These are phyloP conservation scores for Anthostomella pinea DNA, from an alignment of 2,329 filamentous ascomycete species.

Conservation along the genomic window DNA sequence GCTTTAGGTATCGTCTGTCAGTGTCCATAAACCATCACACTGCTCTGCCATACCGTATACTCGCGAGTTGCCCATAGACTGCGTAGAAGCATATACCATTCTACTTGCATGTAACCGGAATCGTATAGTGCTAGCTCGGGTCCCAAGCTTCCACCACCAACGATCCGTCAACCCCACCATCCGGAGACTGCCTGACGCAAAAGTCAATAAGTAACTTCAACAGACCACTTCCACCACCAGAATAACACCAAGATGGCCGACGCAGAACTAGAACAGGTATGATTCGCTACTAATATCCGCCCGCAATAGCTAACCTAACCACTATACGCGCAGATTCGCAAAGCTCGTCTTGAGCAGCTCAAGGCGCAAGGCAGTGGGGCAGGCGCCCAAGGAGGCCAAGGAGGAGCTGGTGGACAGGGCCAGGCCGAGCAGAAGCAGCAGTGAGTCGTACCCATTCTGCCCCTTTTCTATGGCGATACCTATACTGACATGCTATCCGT, in stretches of 20 bases:
- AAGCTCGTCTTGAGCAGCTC: constrained; percentile 89
- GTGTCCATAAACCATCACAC: no score
- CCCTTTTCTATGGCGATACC: no score
- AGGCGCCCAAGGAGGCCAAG: constrained; percentile 44
- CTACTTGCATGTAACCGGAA: no score
- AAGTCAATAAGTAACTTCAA: neutral
- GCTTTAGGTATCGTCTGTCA: no score
- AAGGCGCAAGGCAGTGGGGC: constrained; percentile 65
- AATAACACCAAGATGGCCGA: constrained; percentile 35
- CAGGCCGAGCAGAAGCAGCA: constrained; percentile 62
- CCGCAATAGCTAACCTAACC: neutral
- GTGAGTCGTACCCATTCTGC: constrained; percentile 39
- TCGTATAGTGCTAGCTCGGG: no score
- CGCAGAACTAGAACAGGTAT: constrained; percentile 38
- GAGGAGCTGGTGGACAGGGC: constrained; percentile 42
- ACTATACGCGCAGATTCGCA: constrained; percentile 69
- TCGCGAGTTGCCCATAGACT: no score
- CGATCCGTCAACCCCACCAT: neutral
- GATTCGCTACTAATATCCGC: neutral
- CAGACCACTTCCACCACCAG: neutral
- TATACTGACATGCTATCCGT: no score
- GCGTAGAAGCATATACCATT: no score
- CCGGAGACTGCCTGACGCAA: neutral
- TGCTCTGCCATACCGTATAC: no score
- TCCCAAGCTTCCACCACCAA: no score